A percentile compares a stretch with the other conserved stretches of the same genome.
Conservation (phyloP, 257 asterid genomes). For the Solanum acaule region DNA sequence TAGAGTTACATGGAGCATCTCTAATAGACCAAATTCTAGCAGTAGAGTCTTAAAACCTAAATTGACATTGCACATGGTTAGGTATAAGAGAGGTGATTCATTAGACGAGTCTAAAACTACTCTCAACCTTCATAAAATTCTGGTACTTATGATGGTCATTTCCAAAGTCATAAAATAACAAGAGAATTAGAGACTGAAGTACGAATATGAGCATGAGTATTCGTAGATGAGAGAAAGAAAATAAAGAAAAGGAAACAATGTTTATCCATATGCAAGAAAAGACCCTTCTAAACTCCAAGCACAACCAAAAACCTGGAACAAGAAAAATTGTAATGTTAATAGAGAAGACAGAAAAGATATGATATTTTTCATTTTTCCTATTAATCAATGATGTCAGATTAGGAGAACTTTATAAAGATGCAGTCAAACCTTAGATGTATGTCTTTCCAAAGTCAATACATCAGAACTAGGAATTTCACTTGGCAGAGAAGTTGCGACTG, state of each 20-base stretch:
- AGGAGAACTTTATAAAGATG: background rate
- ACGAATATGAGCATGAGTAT: background rate
- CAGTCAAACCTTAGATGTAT: constrained; percentile 71
- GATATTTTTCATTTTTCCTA: background rate
- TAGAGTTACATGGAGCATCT: no score
- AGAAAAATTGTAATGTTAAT: background rate
- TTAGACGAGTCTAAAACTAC: no score
- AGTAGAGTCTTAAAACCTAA: no score
- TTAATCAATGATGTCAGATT: background rate
- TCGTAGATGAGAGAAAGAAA: background rate
- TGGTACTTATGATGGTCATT: no score
- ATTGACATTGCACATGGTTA: no score
- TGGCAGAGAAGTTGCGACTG: no score
- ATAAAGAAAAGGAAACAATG: background rate
- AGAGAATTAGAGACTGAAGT: no score
- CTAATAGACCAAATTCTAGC: no score
- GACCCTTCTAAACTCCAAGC: constrained; percentile 60
- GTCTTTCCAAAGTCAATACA: constrained; percentile 81
- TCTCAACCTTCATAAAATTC: no score
- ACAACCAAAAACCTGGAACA: constrained; percentile 83
- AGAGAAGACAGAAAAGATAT: background rate
- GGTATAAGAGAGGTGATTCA: no score
- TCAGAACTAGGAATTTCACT: constrained; percentile 6
- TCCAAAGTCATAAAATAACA: no score
- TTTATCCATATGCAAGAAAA: constrained; percentile 7